phyloP scores from a whole-genome alignment of 208 protist genomes.

The Eutreptiella sp. region DNA sequence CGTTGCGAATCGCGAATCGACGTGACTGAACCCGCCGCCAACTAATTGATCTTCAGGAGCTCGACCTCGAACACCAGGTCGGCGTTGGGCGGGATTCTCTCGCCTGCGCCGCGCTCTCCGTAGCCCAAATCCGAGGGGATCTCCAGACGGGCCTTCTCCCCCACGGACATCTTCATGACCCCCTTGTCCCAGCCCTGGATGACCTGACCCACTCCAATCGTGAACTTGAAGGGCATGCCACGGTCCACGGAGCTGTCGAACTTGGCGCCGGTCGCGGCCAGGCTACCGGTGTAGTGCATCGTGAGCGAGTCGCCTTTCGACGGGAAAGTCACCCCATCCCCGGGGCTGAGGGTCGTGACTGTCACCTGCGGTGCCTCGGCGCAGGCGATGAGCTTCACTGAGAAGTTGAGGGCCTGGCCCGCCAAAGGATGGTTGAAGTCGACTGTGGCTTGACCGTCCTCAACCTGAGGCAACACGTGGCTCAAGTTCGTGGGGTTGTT shows the following conservation, averaged over 20 bases:
- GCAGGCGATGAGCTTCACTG: no score
- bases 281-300: slow-evolving; percentile 29
- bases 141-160: slow-evolving; percentile 53
- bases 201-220: slow-evolving; percentile 76
- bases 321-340: slow-evolving; percentile 20
- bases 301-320: slow-evolving; percentile 30
- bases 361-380: not conserved
- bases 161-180: slow-evolving; percentile 69
- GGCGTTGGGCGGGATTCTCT: slow-evolving; percentile 70
- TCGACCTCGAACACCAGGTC: slow-evolving; percentile 86
- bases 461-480: no score
- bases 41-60: slow-evolving; percentile 73
- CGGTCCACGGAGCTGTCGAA: slow-evolving; percentile 48
- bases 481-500: no score
- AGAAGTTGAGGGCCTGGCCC: no score
- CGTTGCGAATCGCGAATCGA: no score
- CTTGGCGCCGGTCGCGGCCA: slow-evolving; percentile 38
- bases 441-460: no score
- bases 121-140: slow-evolving; percentile 30
- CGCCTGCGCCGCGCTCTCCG: slow-evolving; percentile 26
- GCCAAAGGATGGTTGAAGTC: no score
- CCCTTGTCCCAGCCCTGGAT: slow-evolving; percentile 91
- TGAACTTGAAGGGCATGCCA: slow-evolving; percentile 71
- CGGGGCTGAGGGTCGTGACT: not conserved
- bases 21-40: no score